Percentiles rank a stretch among this genome's conserved stretches.
These are phyloP conservation scores for Afroboletus lepidellus DNA, from an alignment of 1,284 basidiomycete species.

Conservation along the genomic window DNA sequence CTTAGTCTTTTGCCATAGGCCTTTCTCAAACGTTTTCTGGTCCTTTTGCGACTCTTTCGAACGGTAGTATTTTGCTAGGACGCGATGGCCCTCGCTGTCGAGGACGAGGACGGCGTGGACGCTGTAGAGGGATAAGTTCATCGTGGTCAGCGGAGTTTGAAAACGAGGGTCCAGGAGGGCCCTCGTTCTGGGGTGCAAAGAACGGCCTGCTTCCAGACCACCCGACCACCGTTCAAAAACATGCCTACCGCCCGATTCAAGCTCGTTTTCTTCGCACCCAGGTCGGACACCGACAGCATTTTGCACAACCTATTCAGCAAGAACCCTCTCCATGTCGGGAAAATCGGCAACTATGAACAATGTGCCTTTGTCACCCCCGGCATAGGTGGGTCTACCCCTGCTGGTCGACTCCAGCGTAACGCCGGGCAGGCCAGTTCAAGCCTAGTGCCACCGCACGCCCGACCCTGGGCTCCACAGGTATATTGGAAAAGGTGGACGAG, in stretches of 20 bases:
- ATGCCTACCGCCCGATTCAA: constrained; percentile 38
- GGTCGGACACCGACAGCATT: constrained; percentile 39
- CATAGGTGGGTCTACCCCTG: constrained; percentile 39
- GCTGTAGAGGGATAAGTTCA: constrained; percentile 85
- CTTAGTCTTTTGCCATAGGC: constrained; percentile 92
- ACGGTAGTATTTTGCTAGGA: constrained; percentile 94
- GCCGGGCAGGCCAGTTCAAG: not conserved
- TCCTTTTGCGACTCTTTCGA: constrained; percentile 84
- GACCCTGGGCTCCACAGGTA: constrained; percentile 16
- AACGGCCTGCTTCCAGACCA: constrained; percentile 21
- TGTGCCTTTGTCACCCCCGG: constrained; percentile 38
- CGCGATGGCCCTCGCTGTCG: constrained; percentile 91
- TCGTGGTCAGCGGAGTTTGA: constrained; percentile 26
- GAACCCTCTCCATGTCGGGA: too few relatives aligned
- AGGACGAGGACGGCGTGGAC: constrained; percentile 88
- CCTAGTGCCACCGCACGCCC: not conserved
- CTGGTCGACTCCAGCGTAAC: constrained; percentile 6
- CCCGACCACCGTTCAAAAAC: constrained; percentile 16
- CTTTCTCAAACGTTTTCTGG: constrained; percentile 94
- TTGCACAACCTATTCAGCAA: too few relatives aligned
- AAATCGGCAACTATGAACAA: too few relatives aligned
- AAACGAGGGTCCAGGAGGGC: not conserved
- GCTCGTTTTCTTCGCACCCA: constrained; percentile 44
- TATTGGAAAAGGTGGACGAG: constrained; percentile 48
- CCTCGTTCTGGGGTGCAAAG: constrained; percentile 20